Percentiles rank a stretch among this genome's conserved stretches.
These are phyloP conservation scores for Yamadazyma blattariae DNA, from an alignment of 1,139 yeast species.

Conservation along the genomic window DNA sequence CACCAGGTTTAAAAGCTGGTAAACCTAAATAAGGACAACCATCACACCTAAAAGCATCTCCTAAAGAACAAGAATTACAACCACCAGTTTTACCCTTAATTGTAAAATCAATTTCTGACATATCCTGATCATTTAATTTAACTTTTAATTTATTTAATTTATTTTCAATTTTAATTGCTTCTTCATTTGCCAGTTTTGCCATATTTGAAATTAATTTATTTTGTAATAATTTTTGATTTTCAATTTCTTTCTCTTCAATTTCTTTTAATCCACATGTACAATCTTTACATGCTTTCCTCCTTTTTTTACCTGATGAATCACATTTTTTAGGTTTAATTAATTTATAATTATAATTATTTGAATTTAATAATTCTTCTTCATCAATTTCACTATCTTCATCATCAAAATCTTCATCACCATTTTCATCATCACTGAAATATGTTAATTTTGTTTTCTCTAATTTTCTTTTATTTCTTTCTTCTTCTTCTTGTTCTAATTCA, in stretches of 20 bases:
- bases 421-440: constrained; percentile 45
- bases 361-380: constrained; percentile 41
- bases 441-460: constrained; percentile 47
- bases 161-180: constrained; percentile 54
- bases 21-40: constrained; percentile 96
- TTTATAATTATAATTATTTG: constrained; percentile 19
- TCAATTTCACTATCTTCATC: constrained; percentile 37
- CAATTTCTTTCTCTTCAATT: constrained; percentile 57
- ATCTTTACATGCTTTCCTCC: constrained; percentile 92
- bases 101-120: constrained; percentile 90
- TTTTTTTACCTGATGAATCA: constrained; percentile 56
- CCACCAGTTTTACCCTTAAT: constrained; percentile 94
- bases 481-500: constrained; percentile 35
- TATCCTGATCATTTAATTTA: constrained; percentile 61
- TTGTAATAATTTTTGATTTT: constrained; percentile 47
- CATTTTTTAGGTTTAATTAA: constrained; percentile 49
- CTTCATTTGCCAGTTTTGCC: constrained; percentile 52
- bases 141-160: constrained; percentile 39
- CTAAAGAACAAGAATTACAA: constrained; percentile 94
- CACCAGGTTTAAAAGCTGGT: constrained; percentile 98
- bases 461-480: constrained; percentile 38
- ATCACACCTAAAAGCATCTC: constrained; percentile 97
- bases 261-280: constrained; percentile 97
- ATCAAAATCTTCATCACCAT: constrained; percentile 35
- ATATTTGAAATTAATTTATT: constrained; percentile 42